phyloP scores from a whole-genome alignment of 768 basidiomycete genomes.

The Rhodotorula paludigena region DNA sequence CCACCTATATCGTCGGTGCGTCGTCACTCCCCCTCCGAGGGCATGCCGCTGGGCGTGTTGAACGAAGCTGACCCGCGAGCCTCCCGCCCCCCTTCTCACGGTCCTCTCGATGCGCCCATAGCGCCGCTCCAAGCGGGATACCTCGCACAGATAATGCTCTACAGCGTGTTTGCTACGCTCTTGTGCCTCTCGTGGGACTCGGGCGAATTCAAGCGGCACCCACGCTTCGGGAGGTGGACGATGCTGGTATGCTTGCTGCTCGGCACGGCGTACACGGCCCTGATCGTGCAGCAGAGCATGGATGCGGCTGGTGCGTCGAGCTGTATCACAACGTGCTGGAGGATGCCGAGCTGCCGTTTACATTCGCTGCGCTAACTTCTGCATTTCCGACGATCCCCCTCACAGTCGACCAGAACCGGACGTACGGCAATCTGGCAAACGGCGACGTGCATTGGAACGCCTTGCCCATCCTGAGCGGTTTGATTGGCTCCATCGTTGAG shows the following conservation, averaged over 20 bases:
- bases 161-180: background rate
- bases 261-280: slow-evolving; percentile 5
- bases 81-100: too few relatives aligned
- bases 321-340: too few relatives aligned
- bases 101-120: too few relatives aligned
- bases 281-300: slow-evolving; percentile 12
- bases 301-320: too few relatives aligned
- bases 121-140: slow-evolving; percentile 11
- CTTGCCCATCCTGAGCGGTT: background rate
- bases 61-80: too few relatives aligned
- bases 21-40: too few relatives aligned
- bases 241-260: background rate
- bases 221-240: background rate
- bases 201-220: background rate
- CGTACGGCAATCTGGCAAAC: background rate
- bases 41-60: too few relatives aligned
- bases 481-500: slow-evolving; percentile 3
- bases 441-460: background rate
- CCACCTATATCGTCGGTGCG: too few relatives aligned
- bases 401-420: slow-evolving; percentile 4
- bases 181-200: background rate
- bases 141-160: background rate
- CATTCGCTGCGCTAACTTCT: too few relatives aligned
- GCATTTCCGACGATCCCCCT: too few relatives aligned
- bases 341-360: too few relatives aligned